A percentile compares a stretch with the other conserved stretches of the same genome.
These are phyloP conservation scores for Phytophthora litchii DNA, from an alignment of 352 stramenopile genomes.

Conservation along the genomic window DNA sequence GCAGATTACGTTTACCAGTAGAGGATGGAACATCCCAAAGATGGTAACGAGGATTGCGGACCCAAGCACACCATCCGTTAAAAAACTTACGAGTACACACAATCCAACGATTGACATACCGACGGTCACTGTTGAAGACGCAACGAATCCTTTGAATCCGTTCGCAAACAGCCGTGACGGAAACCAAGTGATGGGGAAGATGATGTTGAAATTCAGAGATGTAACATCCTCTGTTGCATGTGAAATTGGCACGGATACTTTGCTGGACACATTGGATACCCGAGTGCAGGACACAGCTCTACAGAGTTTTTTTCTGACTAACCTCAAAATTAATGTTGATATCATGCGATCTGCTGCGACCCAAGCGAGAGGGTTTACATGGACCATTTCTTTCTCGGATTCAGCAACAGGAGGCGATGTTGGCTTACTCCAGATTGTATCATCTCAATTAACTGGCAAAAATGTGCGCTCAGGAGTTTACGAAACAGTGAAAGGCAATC, in stretches of 20 bases:
- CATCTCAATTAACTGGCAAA: constrained; percentile 41
- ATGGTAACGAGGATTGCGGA: constrained; percentile 47
- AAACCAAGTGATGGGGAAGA: constrained; percentile 91
- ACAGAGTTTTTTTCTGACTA: constrained; percentile 43
- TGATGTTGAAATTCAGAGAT: constrained; percentile 60
- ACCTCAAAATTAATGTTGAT: constrained; percentile 53
- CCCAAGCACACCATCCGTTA: neutral
- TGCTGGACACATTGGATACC: constrained; percentile 29
- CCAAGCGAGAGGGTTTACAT: constrained; percentile 77
- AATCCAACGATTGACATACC: constrained; percentile 18
- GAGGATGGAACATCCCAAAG: constrained; percentile 85
- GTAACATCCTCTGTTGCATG: constrained; percentile 44
- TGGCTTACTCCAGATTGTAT: constrained; percentile 44
- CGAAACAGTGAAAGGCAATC: constrained; percentile 86
- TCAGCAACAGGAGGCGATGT: constrained; percentile 85
- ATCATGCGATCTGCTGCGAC: constrained; percentile 71
- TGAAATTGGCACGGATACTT: constrained; percentile 51
- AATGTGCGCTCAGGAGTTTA: constrained; percentile 54
- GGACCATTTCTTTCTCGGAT: constrained; percentile 78
- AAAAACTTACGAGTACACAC: constrained; percentile 7
- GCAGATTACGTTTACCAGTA: constrained; percentile 92
- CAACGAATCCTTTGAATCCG: constrained; percentile 39
- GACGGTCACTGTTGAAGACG: constrained; percentile 54
- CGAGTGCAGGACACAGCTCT: constrained; percentile 45
- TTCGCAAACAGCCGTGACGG: constrained; percentile 81